A percentile compares a stretch with the other conserved stretches of the same genome.
phyloP scores from a whole-genome alignment of 2,329 filamentous ascomycete species.

The Cryphonectria carpinicola region DNA sequence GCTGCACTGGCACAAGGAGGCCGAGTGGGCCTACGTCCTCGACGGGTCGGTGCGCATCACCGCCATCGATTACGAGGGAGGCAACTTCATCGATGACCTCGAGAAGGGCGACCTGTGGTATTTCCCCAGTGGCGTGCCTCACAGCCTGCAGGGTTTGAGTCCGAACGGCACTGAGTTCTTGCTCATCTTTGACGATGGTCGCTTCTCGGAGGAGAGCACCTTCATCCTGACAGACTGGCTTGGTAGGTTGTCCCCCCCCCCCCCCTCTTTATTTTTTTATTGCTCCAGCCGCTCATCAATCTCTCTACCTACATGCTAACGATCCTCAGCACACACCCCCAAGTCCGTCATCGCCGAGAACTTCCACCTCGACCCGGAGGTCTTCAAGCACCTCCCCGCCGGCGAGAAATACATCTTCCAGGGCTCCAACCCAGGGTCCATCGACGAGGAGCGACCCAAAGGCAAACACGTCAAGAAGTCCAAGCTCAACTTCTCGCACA shows the following conservation, averaged over 20 bases:
- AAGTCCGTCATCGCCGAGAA: slow-evolving; percentile 75
- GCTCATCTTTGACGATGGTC: slow-evolving; percentile 53
- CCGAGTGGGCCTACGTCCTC: slow-evolving; percentile 77
- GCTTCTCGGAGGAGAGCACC: slow-evolving; percentile 65
- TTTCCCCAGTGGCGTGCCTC: slow-evolving; percentile 77
- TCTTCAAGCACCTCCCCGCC: slow-evolving; percentile 70
- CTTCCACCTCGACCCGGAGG: slow-evolving; percentile 71
- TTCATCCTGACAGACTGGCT: slow-evolving; percentile 77
- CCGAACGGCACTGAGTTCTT: slow-evolving; percentile 61
- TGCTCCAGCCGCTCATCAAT: accelerated
- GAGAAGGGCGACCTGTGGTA: slow-evolving; percentile 81
- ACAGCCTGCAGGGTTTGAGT: slow-evolving; percentile 74
- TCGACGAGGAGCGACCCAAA: slow-evolving; percentile 66
- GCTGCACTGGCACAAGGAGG: slow-evolving; percentile 81
- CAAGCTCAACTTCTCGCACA: slow-evolving; percentile 70
- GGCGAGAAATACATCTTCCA: slow-evolving; percentile 79
- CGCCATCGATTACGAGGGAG: slow-evolving; percentile 73
- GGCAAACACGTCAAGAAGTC: slow-evolving; percentile 67
- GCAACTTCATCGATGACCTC: slow-evolving; percentile 77
- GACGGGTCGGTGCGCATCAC: slow-evolving; percentile 73
- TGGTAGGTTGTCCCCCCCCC: slow-evolving; percentile 46
- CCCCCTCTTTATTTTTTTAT: too few species aligned
- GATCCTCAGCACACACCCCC: slow-evolving; percentile 65
- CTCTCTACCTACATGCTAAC: background rate
- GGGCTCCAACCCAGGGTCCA: slow-evolving; percentile 65